These are phyloP conservation scores for Exophiala xenobiotica DNA, from an alignment of 2,329 filamentous ascomycete genomes.

Conservation along the genomic window DNA sequence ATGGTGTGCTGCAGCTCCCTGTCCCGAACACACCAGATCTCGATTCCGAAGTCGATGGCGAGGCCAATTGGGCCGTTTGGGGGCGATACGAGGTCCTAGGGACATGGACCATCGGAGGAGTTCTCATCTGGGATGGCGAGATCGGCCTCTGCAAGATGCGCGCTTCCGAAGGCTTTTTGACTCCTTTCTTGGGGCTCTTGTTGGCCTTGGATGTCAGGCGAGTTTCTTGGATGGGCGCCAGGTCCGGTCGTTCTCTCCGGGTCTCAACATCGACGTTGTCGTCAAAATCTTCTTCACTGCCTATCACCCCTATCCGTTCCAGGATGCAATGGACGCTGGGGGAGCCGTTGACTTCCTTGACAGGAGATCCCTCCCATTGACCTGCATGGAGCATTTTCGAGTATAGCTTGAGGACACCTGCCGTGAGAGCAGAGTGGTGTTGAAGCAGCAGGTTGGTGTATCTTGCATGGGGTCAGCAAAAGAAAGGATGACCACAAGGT, in stretches of 20 bases:
- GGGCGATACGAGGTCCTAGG: background rate
- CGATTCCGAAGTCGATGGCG: background rate
- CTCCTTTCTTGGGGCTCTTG: background rate
- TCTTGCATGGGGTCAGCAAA: conserved; percentile 4
- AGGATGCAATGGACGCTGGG: conserved; percentile 22
- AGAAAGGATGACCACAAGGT: background rate
- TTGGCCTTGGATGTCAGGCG: background rate
- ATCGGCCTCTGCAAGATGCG: background rate
- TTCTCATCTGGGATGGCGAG: background rate
- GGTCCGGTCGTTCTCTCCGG: background rate
- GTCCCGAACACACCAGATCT: background rate
- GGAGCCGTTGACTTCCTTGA: conserved; percentile 18
- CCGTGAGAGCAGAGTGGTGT: conserved; percentile 16
- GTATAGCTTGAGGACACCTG: conserved; percentile 18
- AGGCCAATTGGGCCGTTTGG: background rate
- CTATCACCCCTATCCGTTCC: conserved; percentile 25
- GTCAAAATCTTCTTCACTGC: conserved; percentile 25
- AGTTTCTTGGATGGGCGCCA: background rate
- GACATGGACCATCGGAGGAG: background rate
- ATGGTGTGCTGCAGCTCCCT: background rate
- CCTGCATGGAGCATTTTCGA: conserved; percentile 7
- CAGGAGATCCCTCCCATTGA: conserved; percentile 13
- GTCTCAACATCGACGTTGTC: background rate
- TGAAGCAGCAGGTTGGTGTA: conserved; percentile 18
- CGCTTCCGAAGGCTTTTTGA: background rate